These are phyloP conservation scores for Ophiostoma fasciatum DNA, from an alignment of 2,329 filamentous ascomycete genomes.

Conservation along the genomic window DNA sequence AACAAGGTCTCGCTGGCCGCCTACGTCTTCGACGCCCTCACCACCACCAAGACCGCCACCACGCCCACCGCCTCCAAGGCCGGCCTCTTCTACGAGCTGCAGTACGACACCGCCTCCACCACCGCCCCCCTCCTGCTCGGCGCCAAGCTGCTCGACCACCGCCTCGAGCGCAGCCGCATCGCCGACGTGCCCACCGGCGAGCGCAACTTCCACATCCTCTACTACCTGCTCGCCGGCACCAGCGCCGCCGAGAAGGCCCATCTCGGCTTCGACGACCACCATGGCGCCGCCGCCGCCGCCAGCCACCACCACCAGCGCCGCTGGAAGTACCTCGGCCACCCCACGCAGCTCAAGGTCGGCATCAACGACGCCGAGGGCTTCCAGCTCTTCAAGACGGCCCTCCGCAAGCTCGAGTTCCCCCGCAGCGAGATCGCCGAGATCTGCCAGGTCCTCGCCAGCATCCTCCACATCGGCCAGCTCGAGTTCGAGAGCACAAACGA, in stretches of 20 bases:
- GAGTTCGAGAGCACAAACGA: constrained; percentile 76
- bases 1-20: constrained; percentile 85
- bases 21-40: constrained; percentile 91
- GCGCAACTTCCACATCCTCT: constrained; percentile 89
- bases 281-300: constrained; percentile 24
- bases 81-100: constrained; percentile 86
- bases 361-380: constrained; percentile 95
- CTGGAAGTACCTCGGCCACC: constrained; percentile 94
- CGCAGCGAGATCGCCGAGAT: constrained; percentile 90
- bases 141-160: constrained; percentile 86
- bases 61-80: constrained; percentile 93
- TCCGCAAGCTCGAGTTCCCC: constrained; percentile 88
- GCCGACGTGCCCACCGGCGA: constrained; percentile 88
- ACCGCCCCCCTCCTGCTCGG: constrained; percentile 80
- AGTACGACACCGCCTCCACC: constrained; percentile 82
- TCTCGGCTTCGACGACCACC: constrained; percentile 45
- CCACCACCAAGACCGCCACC: constrained; percentile 91
- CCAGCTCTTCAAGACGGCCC: constrained; percentile 90
- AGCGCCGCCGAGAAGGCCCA: constrained; percentile 82
- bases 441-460: constrained; percentile 83
- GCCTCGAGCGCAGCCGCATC: constrained; percentile 82
- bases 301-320: no score
- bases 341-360: constrained; percentile 90
- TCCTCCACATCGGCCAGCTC: constrained; percentile 93
- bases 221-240: constrained; percentile 88